A percentile compares a stretch with the other conserved stretches of the same genome.
Conservation (phyloP, 768 basidiomycete genomes). For the Glaciozyma antarctica region DNA sequence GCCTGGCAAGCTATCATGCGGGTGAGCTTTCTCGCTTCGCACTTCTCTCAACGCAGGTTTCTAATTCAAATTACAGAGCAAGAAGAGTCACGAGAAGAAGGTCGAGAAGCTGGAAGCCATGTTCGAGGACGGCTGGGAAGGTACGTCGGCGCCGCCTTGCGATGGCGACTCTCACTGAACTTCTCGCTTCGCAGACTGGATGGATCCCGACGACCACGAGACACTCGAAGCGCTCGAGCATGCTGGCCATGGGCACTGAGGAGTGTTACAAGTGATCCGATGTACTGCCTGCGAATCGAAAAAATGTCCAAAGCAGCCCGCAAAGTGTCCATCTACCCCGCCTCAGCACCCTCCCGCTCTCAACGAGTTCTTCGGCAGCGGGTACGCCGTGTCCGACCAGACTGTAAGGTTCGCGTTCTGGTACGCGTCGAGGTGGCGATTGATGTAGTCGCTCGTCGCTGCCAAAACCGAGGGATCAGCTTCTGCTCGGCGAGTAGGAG, state of each 20-base stretch:
- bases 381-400: too few relatives aligned
- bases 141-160: not conserved
- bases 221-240: too few relatives aligned
- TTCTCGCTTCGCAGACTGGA: too few relatives aligned
- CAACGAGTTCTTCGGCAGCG: too few relatives aligned
- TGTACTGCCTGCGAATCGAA: too few relatives aligned
- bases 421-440: slow-evolving; percentile 37
- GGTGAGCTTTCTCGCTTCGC: not conserved
- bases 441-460: slow-evolving; percentile 47
- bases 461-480: not conserved
- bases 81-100: slow-evolving; percentile 24
- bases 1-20: slow-evolving; percentile 18
- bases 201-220: too few relatives aligned
- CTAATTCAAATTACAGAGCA: slow-evolving; percentile 22
- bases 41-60: not conserved
- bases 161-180: too few relatives aligned
- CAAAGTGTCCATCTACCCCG: too few relatives aligned
- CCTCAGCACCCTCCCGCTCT: too few relatives aligned
- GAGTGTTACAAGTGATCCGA: too few relatives aligned
- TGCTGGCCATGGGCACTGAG: too few relatives aligned
- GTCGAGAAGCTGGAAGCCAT: slow-evolving; percentile 34
- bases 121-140: slow-evolving; percentile 40
- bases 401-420: slow-evolving; percentile 4
- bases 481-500: slow-evolving; percentile 47
- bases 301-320: too few relatives aligned